These are phyloP conservation scores for Alternaria tenuissima DNA, from an alignment of 2,329 filamentous ascomycete genomes.

Conservation along the genomic window DNA sequence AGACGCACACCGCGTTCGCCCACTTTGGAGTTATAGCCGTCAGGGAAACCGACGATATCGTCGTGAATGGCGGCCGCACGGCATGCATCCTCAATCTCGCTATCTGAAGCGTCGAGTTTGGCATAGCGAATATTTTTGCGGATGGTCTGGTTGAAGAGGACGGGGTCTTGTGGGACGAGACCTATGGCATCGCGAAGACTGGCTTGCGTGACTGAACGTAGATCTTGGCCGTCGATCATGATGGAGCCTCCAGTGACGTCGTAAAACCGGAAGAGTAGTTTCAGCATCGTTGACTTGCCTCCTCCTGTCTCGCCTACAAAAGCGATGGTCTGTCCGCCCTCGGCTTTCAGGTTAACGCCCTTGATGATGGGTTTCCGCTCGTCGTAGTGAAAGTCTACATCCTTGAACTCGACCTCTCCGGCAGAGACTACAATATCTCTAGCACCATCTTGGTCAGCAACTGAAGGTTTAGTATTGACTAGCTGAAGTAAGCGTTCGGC, in stretches of 20 bases:
- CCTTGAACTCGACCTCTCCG: constrained; percentile 63
- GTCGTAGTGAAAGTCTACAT: constrained; percentile 66
- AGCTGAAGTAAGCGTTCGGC: constrained; percentile 69
- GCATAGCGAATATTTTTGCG: constrained; percentile 73
- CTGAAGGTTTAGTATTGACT: constrained; percentile 65
- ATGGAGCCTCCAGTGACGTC: constrained; percentile 61
- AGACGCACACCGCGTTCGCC: constrained; percentile 57
- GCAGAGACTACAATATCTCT: constrained; percentile 54
- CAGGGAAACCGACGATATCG: constrained; percentile 66
- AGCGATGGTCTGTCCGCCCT: constrained; percentile 65
- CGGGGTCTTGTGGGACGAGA: constrained; percentile 70
- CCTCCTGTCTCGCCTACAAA: constrained; percentile 70
- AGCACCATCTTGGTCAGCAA: constrained; percentile 55
- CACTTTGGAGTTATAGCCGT: constrained; percentile 51
- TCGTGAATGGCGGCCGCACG: constrained; percentile 70
- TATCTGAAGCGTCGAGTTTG: constrained; percentile 66
- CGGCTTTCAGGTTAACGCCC: constrained; percentile 59
- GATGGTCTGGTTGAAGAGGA: constrained; percentile 70
- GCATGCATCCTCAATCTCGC: constrained; percentile 68
- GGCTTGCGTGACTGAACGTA: constrained; percentile 60
- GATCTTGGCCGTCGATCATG: too few species aligned
- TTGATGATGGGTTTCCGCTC: constrained; percentile 60
- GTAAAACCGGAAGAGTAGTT: constrained; percentile 68
- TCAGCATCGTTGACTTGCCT: constrained; percentile 69
- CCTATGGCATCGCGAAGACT: constrained; percentile 68